Percentiles rank a stretch among this genome's conserved stretches.
Evolutionary conservation across 2,329 filamentous ascomycete genomes (phyloP).

Genomic region (Pseudogymnoascus sp.): DNA sequence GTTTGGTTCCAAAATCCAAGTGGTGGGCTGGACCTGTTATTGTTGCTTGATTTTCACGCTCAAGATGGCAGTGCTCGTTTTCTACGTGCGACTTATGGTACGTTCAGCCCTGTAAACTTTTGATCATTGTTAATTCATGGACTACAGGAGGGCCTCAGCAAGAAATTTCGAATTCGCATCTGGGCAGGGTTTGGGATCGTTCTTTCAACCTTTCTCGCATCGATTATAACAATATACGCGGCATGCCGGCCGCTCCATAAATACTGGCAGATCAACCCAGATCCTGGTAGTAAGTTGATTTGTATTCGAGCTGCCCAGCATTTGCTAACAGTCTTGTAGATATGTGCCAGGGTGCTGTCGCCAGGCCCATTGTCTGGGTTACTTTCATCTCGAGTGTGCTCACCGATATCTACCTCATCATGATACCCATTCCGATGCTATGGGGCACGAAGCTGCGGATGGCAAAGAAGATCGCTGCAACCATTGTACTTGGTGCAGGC

Average conservation of each 20-base stretch:
- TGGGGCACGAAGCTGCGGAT: slow-evolving; percentile 45
- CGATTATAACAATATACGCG: slow-evolving; percentile 44
- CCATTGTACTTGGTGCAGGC: slow-evolving; percentile 50
- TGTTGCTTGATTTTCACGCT: slow-evolving; percentile 46
- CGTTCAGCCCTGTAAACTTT: background rate
- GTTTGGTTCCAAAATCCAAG: slow-evolving; percentile 46
- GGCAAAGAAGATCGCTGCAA: slow-evolving; percentile 46
- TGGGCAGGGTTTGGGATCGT: slow-evolving; percentile 45
- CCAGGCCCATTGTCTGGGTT: slow-evolving; percentile 46
- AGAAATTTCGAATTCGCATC: slow-evolving; percentile 36
- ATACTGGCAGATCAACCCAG: slow-evolving; percentile 54
- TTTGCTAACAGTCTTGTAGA: slow-evolving; percentile 36
- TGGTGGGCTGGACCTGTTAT: slow-evolving; percentile 50
- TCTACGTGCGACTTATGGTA: slow-evolving; percentile 49
- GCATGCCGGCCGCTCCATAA: slow-evolving; percentile 46
- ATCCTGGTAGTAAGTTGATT: slow-evolving; percentile 46
- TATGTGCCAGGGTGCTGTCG: slow-evolving; percentile 39
- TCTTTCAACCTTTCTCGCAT: slow-evolving; percentile 42
- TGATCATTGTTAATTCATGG: background rate
- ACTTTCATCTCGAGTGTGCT: slow-evolving; percentile 46
- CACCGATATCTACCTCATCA: slow-evolving; percentile 52
- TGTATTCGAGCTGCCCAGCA: background rate
- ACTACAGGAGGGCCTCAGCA: slow-evolving; percentile 30
- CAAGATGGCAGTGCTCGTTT: slow-evolving; percentile 50
- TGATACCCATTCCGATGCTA: slow-evolving; percentile 43